Base-by-base conservation (phyloP, 2,329 filamentous ascomycete genomes). In the Westerdykella ornata region DNA sequence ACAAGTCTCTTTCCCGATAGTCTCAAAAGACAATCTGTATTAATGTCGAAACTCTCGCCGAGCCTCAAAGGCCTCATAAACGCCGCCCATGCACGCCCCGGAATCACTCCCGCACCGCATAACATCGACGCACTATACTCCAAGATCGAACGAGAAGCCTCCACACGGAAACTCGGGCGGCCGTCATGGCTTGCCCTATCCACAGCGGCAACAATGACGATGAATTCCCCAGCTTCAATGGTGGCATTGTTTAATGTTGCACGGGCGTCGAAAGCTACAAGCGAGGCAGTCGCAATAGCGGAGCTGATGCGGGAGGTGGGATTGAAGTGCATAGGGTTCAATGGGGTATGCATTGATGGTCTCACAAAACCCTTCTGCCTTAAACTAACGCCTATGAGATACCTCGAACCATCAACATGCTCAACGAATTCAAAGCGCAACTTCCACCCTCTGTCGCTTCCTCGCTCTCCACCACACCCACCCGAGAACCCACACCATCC, bases 201-300 rank as follows among this genome's bases (percentile, higher is more conserved):
- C 8, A 84, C 86, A 1, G 87, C 86, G 22, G 82, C 86, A 14
- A 88, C 85, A 1, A 85, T 90, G 69, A 92, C 87, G 1, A 80
- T 92, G 72, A 92, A 94, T 70, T 88, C 85, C 1, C 86, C 86
- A 17, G 82, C 85, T 43, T 84, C 85, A 3, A 77, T 90, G 50
- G 68, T 77, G 3, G 67, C 75, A 16, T 75, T 89, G 11, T 81
- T 80, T 66, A 57, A 73, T 35, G 54, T 70, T 15, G 53, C 42
- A 15, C 60, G 44, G 34, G 48, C 44, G 16, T 52, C 49, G 5
- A 53, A 56, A 35, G 44, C 50, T 15, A 46, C 46, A 13, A 55
- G 55, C 33, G 60, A 67, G 26, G 60, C 68, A 12, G 68, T 76
- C 2, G 68, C 72, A 18, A 72, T 76, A 26, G 84, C 83, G 47